Conservation (phyloP, 495 filamentous ascomycete genomes). For the Aspergillus homomorphus region DNA sequence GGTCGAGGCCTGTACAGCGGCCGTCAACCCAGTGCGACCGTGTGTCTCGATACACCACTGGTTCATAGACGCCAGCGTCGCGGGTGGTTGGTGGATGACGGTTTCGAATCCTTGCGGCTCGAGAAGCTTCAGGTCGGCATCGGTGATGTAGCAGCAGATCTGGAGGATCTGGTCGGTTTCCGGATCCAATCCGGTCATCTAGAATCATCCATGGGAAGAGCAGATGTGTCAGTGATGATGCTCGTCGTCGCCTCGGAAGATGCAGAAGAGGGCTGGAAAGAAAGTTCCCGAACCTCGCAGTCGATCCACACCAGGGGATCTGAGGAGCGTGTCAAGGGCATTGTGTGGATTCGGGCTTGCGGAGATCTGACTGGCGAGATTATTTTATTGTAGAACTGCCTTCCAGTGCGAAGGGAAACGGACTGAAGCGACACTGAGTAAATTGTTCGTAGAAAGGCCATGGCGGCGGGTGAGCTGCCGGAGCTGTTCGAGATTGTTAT, state of each 20-base stretch:
- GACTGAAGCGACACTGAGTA: no score
- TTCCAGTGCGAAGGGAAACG: neutral
- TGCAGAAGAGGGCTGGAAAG: slow-evolving; percentile 5
- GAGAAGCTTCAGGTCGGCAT: slow-evolving; percentile 69
- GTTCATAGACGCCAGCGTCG: slow-evolving; percentile 72
- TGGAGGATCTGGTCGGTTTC: slow-evolving; percentile 82
- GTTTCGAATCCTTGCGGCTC: slow-evolving; percentile 76
- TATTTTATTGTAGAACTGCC: neutral
- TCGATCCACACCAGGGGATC: slow-evolving; percentile 83
- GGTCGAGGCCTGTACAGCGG: slow-evolving; percentile 68
- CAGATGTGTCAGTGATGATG: neutral
- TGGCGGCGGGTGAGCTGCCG: neutral
- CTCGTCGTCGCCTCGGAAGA: neutral
- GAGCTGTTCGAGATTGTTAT: neutral
- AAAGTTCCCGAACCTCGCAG: slow-evolving; percentile 62
- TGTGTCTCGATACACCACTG: slow-evolving; percentile 65
- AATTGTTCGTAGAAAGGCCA: neutral
- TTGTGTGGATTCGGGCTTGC: slow-evolving; percentile 18
- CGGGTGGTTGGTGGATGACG: slow-evolving; percentile 71
- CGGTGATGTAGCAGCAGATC: slow-evolving; percentile 90
- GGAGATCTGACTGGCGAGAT: neutral
- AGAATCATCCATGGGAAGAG: slow-evolving; percentile 2
- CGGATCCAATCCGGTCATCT: slow-evolving; percentile 93
- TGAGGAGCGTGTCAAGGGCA: slow-evolving; percentile 47
- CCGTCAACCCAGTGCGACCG: slow-evolving; percentile 72